Percentiles rank a stretch among this genome's conserved stretches.
Evolutionary conservation across 495 filamentous ascomycete species (phyloP).

Genomic region (Aspergillus homomorphus): DNA sequence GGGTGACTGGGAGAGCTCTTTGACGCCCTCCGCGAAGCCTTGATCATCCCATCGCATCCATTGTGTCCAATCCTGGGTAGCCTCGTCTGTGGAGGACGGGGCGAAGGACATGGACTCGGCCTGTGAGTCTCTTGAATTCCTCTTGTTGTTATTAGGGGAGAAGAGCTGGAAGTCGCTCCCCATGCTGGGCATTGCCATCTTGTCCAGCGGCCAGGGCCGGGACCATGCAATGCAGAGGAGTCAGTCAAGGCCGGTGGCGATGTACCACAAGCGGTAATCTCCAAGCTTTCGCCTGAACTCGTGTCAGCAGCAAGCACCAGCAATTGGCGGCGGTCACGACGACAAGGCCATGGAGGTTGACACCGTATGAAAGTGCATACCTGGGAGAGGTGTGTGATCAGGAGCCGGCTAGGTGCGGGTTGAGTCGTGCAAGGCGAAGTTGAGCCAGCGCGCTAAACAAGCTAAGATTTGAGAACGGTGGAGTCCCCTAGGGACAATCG

Average conservation of each 20-base stretch:
- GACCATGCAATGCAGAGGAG: conserved; percentile 17
- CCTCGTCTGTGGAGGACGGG: conserved; percentile 25
- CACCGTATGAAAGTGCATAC: conserved; percentile 9
- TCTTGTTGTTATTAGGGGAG: conserved; percentile 29
- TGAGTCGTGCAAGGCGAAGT: conserved; percentile 7
- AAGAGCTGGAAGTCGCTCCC: conserved; percentile 43
- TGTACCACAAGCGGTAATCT: neutral
- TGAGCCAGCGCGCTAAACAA: conserved; percentile 12
- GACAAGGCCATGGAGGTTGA: neutral
- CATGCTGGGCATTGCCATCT: conserved; percentile 30
- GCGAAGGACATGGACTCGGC: conserved; percentile 16
- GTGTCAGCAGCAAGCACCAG: neutral
- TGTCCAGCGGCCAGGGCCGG: conserved; percentile 18
- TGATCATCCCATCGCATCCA: conserved; percentile 53
- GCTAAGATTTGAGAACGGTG: conserved; percentile 11
- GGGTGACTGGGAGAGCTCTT: conserved; percentile 24
- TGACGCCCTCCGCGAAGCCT: conserved; percentile 25
- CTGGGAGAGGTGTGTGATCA: conserved; percentile 2
- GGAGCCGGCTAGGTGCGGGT: conserved; percentile 12
- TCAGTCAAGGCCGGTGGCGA: neutral
- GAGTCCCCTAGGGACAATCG: conserved; percentile 5
- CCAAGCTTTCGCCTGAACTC: neutral
- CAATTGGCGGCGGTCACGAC: too few relatives aligned
- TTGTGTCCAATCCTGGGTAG: conserved; percentile 46
- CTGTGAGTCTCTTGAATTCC: conserved; percentile 24